phyloP scores from a whole-genome alignment of 2,329 filamentous ascomycete species.

The Hymenoscyphus linearis region DNA sequence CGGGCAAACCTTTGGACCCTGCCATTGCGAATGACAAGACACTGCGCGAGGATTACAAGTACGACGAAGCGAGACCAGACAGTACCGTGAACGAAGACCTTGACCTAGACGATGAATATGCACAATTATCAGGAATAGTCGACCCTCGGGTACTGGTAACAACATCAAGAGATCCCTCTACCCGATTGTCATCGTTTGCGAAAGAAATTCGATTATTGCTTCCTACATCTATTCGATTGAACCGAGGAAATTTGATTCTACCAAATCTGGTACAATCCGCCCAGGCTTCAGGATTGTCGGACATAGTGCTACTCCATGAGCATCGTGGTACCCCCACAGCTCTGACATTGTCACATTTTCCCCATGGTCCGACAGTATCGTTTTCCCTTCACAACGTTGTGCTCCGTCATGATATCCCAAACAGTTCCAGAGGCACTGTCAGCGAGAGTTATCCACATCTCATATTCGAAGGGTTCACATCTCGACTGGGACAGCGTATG shows the following conservation, averaged over 20 bases:
- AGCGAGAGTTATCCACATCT: slow-evolving; percentile 90
- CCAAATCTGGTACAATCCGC: slow-evolving; percentile 80
- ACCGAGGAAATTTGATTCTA: slow-evolving; percentile 84
- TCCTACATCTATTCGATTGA: slow-evolving; percentile 81
- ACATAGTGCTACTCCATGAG: slow-evolving; percentile 85
- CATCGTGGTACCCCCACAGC: slow-evolving; percentile 90
- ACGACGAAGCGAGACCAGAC: slow-evolving; percentile 77
- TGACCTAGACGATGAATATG: slow-evolving; percentile 84
- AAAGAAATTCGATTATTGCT: slow-evolving; percentile 84
- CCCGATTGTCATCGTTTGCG: slow-evolving; percentile 79
- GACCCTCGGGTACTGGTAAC: slow-evolving; percentile 88
- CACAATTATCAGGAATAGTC: slow-evolving; percentile 81
- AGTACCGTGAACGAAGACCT: slow-evolving; percentile 62
- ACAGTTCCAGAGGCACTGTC: slow-evolving; percentile 78
- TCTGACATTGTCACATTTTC: slow-evolving; percentile 79
- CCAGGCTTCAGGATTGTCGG: slow-evolving; percentile 72
- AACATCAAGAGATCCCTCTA: slow-evolving; percentile 82
- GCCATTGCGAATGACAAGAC: slow-evolving; percentile 80
- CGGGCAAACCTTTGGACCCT: slow-evolving; percentile 78
- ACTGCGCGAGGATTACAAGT: slow-evolving; percentile 83
- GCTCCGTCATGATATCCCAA: slow-evolving; percentile 86
- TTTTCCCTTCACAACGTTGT: slow-evolving; percentile 93
- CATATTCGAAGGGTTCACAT: slow-evolving; percentile 91
- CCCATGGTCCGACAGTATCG: slow-evolving; percentile 80
- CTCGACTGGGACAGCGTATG: slow-evolving; percentile 72